Base-by-base conservation (phyloP, 305 asterid genomes). In the Fraxinus dipetala region DNA sequence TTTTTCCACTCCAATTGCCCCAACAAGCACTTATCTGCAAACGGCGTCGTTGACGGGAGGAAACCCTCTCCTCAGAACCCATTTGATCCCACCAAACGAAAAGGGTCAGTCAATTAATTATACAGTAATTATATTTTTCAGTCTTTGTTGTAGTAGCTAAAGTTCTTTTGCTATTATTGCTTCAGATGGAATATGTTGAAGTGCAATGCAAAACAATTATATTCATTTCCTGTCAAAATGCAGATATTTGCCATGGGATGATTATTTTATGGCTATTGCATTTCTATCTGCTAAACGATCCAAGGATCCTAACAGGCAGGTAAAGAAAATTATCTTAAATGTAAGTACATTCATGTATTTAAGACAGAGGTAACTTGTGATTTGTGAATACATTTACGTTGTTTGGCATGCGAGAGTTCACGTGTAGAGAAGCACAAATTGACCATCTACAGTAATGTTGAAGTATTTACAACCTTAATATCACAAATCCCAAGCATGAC, bases 221-320 rank as follows among this genome's bases (percentile, higher is more conserved):
- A 20, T 56, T 59, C 26, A 59, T 20, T 59, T 13, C 56, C 18
- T 6, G 28, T 59, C 28, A 7, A 59, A 56, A 59, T 79, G 80
- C 89, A 93, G 96, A 79, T 92, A 94, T 84, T 86, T 92, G 82
- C 89, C 95, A 0, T 94, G 97, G 97, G 97, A 93, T 84, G 97
- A 93, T 86, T 94, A 94, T 83, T 93, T 93, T 84, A 93, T 93
- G 97, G 95, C 97, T 26, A 90, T 94, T 82, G 97, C 97, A 61
- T 93, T 93, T 90, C 89, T 94, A 67, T 93, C 97, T 0, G 97
- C 97, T 43, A 92, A 94, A 86, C 88, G 97, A 81, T 94, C 97
- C 73, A 94, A 94, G 87, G 98, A 94, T 89, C 97, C 98, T 75
- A 93, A 94, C 87, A 89, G 98, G 88, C 97, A 93, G 97, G 98